A percentile compares a stretch with the other conserved stretches of the same genome.
These are phyloP conservation scores for Nematocida parisii DNA, from an alignment of 371 early-diverging fungal genomes.

Conservation along the genomic window DNA sequence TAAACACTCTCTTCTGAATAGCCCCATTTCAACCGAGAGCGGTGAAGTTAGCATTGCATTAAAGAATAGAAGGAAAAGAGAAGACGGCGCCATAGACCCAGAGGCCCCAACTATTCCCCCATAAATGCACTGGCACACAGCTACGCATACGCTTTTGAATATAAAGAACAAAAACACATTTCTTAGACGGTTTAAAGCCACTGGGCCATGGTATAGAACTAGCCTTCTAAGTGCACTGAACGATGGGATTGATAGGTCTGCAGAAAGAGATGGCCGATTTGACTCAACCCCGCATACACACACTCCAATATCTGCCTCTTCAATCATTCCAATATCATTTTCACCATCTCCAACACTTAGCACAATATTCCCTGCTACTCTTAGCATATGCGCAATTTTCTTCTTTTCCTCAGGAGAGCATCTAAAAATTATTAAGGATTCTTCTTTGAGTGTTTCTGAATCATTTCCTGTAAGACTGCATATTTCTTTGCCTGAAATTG, in stretches of 20 bases:
- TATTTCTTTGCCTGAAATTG: slow-evolving; percentile 39
- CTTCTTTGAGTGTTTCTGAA: neutral
- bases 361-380: slow-evolving; percentile 74
- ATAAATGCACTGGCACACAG: slow-evolving; percentile 68
- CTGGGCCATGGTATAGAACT: slow-evolving; percentile 84
- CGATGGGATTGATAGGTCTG: slow-evolving; percentile 87
- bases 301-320: slow-evolving; percentile 90
- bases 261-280: slow-evolving; percentile 88
- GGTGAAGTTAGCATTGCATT: slow-evolving; percentile 70
- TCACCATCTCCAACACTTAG: slow-evolving; percentile 95
- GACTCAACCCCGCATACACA: slow-evolving; percentile 98
- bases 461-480: slow-evolving; percentile 6
- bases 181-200: slow-evolving; percentile 63
- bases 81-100: slow-evolving; percentile 68
- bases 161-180: slow-evolving; percentile 67
- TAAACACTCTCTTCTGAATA: slow-evolving; percentile 65
- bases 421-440: slow-evolving; percentile 72
- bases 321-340: slow-evolving; percentile 98
- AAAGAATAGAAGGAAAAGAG: slow-evolving; percentile 68
- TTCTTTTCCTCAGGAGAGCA: slow-evolving; percentile 84
- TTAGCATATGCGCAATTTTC: slow-evolving; percentile 82
- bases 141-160: slow-evolving; percentile 69
- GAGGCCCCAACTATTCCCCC: slow-evolving; percentile 67
- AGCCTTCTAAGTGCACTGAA: slow-evolving; percentile 81
- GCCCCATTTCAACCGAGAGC: slow-evolving; percentile 65